Evolutionary conservation across 208 protist genomes (phyloP), one percentile per base, ranked within the genome.

Genomic region (Acanthamoeba culbertsoni): DNA sequence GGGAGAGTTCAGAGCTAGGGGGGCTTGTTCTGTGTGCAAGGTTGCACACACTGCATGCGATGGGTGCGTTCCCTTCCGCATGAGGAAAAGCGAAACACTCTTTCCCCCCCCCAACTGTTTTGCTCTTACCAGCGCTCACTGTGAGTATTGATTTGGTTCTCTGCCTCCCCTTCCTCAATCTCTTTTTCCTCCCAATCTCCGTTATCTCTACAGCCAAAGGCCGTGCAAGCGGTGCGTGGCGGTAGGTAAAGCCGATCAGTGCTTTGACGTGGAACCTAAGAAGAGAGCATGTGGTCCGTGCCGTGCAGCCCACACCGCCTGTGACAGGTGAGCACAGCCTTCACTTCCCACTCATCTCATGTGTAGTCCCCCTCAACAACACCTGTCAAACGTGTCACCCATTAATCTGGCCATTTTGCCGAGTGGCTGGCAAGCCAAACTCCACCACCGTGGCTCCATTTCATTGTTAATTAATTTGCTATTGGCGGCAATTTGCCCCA

Each of bases 251-350:
- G 82, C 82, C 55, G 55, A 90, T 33, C 31, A 68, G 82, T 90
- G 82, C 82, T 68, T 65, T n/a, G 82, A 90, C 55, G 82, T 65
- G 53, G 53, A 68, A 33, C 82, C 82, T 53, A 90, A 90, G 55
- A 90, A 90, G 82, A 33, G 82, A 8, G 82, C 73, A 6, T 84
- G 73, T 55, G 73, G 73, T 4, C 73, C 73, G 5, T 84, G 73
- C 73, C 40, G 73, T 4, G 31, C 73, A 12, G 73, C 73, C 5
- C 73, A 84, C 42, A 84, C 73, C 2, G 73, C 73, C n/a, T 84
- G 73, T 43, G 73, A 84, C 73, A 84, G 73, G 73, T 84, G 45
- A 37, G 7, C 0, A 28, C 16, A 20, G 3, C 35, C 37, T 26
- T 35, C 51, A n/a, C 12, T 35, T 75, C 71, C 18, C 16, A 14